A percentile compares a stretch with the other conserved stretches of the same genome.
These are phyloP conservation scores for Dactylis glomerata DNA, from an alignment of 176 grass and related monocot genomes.

Conservation along the genomic window DNA sequence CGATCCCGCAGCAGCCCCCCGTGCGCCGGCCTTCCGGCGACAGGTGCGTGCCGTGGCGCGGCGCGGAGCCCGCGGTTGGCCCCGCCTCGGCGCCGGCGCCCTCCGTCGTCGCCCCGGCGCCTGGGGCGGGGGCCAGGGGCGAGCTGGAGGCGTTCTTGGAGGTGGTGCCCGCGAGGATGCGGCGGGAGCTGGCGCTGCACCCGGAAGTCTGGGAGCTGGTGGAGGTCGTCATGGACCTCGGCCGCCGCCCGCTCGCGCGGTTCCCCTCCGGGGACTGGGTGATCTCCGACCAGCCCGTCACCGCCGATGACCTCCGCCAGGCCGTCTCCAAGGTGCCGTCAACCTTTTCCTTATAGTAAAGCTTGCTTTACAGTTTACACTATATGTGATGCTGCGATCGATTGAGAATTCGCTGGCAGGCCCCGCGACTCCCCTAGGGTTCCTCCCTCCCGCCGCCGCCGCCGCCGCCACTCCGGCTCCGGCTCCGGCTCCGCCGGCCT, in stretches of 20 bases:
- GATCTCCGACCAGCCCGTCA: conserved; percentile 70
- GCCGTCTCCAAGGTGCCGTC: conserved; percentile 76
- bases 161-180: conserved; percentile 79
- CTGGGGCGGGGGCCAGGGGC: neutral
- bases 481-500: too few relatives aligned
- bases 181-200: conserved; percentile 63
- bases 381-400: neutral
- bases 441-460: too few relatives aligned
- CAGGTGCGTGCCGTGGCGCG: conserved; percentile 45
- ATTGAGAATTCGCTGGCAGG: too few relatives aligned
- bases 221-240: conserved; percentile 96
- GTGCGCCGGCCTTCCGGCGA: conserved; percentile 66
- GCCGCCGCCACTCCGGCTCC: too few relatives aligned
- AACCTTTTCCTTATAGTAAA: neutral
- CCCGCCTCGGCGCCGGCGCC: neutral
- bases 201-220: conserved; percentile 72
- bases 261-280: conserved; percentile 92
- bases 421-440: too few relatives aligned
- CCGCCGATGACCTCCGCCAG: conserved; percentile 68
- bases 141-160: conserved; percentile 83
- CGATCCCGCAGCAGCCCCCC: conserved; percentile 57
- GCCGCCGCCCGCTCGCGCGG: conserved; percentile 68
- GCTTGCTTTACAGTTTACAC: neutral
- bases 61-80: neutral
- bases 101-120: neutral